Conservation (phyloP, 257 asterid genomes). For the Ehretia macrophylla region DNA sequence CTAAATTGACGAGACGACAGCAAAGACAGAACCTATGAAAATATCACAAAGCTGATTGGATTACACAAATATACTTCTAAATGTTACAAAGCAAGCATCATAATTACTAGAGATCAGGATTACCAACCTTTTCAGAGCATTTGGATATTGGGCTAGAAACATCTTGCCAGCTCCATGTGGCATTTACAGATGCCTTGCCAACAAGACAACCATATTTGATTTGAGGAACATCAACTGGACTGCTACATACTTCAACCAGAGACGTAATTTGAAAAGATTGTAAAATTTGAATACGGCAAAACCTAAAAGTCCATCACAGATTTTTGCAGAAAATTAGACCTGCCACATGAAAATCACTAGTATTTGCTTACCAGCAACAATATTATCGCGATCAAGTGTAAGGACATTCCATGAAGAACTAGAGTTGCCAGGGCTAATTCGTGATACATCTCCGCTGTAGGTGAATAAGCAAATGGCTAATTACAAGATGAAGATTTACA, state of each 20-base stretch:
- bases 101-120: background rate
- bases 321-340: background rate
- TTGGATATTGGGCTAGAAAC: conserved; percentile 52
- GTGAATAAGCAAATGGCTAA: conserved; percentile 9
- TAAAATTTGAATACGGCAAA: conserved; percentile 6
- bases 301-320: conserved; percentile 4
- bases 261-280: conserved; percentile 4
- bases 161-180: conserved; percentile 76
- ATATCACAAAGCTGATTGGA: background rate
- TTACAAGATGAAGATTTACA: background rate
- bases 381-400: conserved; percentile 60
- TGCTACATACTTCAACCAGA: conserved; percentile 63
- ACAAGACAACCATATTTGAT: conserved; percentile 62
- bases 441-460: conserved; percentile 66
- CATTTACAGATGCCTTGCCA: conserved; percentile 28
- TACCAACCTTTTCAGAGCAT: conserved; percentile 58
- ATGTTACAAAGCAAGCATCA: conserved; percentile 6
- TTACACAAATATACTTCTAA: background rate
- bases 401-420: conserved; percentile 69
- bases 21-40: conserved; percentile 55
- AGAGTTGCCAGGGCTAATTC: conserved; percentile 64
- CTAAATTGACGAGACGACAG: conserved; percentile 52
- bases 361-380: conserved; percentile 56
- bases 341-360: background rate
- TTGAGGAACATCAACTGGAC: conserved; percentile 68